Base-by-base conservation (phyloP, 2,329 filamentous ascomycete genomes). In the Alternaria viburni region DNA sequence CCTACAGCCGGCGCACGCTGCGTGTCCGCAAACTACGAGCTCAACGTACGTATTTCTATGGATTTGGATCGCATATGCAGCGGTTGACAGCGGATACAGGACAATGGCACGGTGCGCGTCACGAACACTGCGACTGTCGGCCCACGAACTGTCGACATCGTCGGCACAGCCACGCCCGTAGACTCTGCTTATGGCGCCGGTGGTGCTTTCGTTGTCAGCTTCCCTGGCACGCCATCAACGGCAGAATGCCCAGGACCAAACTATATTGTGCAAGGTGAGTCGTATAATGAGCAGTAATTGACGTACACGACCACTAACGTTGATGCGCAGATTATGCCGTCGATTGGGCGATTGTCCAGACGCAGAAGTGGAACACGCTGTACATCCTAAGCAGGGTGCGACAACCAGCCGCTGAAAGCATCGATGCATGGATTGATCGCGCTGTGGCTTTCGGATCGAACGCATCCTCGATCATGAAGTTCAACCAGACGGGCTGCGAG, bases 211-310 rank as follows among this genome's bases (percentile, higher is more conserved):
- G 61, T 65, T 6, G 73, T 77, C 56, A 65, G 54, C 46, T 77
- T 76, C 51, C 74, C 72, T 13, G 61, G 65, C 2, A 67, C 64
- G 4, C 57, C 69, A 4, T 45, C 60, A 6, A 43, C 13, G 12
- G 50, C 61, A 12, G 60, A 59, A 13, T 77, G 73, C 56, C 70
- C 66, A 0, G 73, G 74, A 13, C 73, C 74, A 0, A 75, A 75
- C 51, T 77, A 77, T 54, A 74, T 77, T 51, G 74, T 77, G 19
- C 73, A 77, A 63, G 72, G 72, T 73, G 63, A 2, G 66, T 36
- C 9, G 0, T 26, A 2, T 2, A 3, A 12, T 9, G 23, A 41
- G 13, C 12, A 9, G 13, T 6, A 19, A 10, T 21, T 3, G 2
- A n/a, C 17, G 9, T 8, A 10, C 15, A 13, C 12, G 2, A 17